These are phyloP conservation scores for Lactifluus piperatus DNA, from an alignment of 768 basidiomycete species.

Conservation along the genomic window DNA sequence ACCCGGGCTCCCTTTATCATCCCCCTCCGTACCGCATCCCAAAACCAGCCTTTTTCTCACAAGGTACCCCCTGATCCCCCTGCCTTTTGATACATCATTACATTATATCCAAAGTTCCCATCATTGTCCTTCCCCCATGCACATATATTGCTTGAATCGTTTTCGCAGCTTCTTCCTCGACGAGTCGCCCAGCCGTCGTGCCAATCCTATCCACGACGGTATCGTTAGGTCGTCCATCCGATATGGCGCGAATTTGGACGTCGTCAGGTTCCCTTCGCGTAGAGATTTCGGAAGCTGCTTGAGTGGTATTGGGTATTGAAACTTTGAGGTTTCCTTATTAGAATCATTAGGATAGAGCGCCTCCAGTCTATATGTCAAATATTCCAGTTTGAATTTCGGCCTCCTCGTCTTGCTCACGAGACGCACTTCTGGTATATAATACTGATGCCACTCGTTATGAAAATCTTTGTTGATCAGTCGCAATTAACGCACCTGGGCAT, in stretches of 20 bases:
- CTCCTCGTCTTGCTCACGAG: slow-evolving; percentile 39
- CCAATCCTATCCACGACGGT: slow-evolving; percentile 60
- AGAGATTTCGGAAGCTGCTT: slow-evolving; percentile 45
- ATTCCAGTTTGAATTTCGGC: slow-evolving; percentile 71
- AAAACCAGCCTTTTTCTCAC: slow-evolving; percentile 9
- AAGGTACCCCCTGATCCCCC: not conserved
- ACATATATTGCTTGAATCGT: slow-evolving; percentile 70
- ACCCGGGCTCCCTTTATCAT: slow-evolving; percentile 24
- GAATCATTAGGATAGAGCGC: slow-evolving; percentile 33
- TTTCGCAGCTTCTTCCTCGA: slow-evolving; percentile 48
- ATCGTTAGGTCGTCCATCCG: slow-evolving; percentile 71
- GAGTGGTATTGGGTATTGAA: slow-evolving; percentile 47
- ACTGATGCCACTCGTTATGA: slow-evolving; percentile 33
- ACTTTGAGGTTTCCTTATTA: slow-evolving; percentile 20
- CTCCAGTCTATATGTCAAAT: slow-evolving; percentile 51
- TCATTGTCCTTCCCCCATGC: slow-evolving; percentile 33
- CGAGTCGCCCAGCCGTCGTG: slow-evolving; percentile 46
- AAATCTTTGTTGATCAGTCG: slow-evolving; percentile 1
- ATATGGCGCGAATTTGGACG: slow-evolving; percentile 59
- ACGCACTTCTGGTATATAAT: slow-evolving; percentile 45
- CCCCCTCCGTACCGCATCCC: slow-evolving; percentile 17
- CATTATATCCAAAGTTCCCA: not conserved
- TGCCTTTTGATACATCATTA: slow-evolving; percentile 7
- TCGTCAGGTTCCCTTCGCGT: slow-evolving; percentile 33
- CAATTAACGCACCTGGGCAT: slow-evolving; percentile 61